Base-by-base conservation (phyloP, 495 filamentous ascomycete species). In the Xylaria venustula region DNA sequence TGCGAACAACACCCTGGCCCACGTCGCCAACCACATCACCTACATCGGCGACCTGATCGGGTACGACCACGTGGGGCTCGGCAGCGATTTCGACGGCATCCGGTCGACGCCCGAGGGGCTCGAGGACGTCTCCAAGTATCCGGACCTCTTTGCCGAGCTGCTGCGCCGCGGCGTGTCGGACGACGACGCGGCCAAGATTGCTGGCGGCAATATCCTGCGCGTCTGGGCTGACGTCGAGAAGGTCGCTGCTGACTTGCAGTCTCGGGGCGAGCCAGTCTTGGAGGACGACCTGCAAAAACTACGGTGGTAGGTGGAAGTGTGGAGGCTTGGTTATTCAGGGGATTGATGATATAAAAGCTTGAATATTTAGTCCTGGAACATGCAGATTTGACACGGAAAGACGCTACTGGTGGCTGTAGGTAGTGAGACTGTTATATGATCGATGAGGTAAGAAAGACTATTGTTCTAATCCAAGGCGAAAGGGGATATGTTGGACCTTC, bases 51-150 rank as follows among this genome's bases (percentile, higher is more conserved):
- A 85, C 25, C 63, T 86, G 37, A 87, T 90, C 47, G 90, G 90
- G 17, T 92, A 81, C 64, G 86, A 89, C 12, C 80, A 92, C 72
- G 89, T 92, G 17, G 90, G 90, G 0, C 64, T 92, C 28, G 89
- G 90, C 0, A 85, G 83, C 15, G 89, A 93, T 71, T 92, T 87
- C 64, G 90, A 91, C 61, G 90, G 90, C 23, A 87, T 87, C 42
- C 59, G 60, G 1, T 70, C 52, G 0, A 82, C 81, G 0, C 88
- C 88, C 1, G 66, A 72, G 61, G 88, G 88, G 0, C 62, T 91
- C 62, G 86, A 86, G 20, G 92, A 97, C 73, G 92, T 97, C 26
- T 87, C 86, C 50, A 91, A 89, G 70, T 96, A 86, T 71, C 93
- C 94, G 1, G 85, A 86, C 47, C 72, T 98, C 54, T 84, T 97